These are phyloP conservation scores for Penicillium verrucosum DNA, from an alignment of 2,329 filamentous ascomycete species.

Conservation along the genomic window DNA sequence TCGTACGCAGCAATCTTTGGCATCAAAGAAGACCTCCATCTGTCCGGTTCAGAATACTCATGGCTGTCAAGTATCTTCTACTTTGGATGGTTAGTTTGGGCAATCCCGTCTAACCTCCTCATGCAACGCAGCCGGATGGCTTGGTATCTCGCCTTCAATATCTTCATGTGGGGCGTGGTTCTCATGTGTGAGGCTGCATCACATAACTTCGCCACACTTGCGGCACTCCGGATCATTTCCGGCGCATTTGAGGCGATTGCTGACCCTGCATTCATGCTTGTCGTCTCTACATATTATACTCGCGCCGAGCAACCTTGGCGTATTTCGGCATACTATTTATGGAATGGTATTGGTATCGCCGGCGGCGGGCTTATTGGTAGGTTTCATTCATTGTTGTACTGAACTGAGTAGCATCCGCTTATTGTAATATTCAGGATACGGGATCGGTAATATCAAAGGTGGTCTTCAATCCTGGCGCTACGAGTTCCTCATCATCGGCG, in stretches of 20 bases:
- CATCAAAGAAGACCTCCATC: conserved; percentile 4
- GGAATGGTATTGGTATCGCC: conserved; percentile 6
- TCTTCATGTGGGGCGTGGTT: conserved; percentile 31
- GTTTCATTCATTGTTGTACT: not conserved
- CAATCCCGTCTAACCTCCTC: conserved; percentile 1
- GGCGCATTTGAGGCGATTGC: not conserved
- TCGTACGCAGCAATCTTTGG: not conserved
- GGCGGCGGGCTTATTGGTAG: not conserved
- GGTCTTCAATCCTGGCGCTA: conserved; percentile 23
- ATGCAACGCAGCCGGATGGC: conserved; percentile 2
- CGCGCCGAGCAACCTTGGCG: conserved; percentile 25
- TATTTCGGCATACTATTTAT: conserved; percentile 25
- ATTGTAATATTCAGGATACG: conserved; percentile 24
- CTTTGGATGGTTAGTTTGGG: conserved; percentile 36
- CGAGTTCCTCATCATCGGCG: conserved; percentile 32
- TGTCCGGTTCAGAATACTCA: conserved; percentile 37
- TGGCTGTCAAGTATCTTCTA: conserved; percentile 44
- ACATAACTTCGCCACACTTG: conserved; percentile 41
- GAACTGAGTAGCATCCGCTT: too few relatives aligned
- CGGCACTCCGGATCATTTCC: not conserved
- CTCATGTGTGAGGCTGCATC: conserved; percentile 43
- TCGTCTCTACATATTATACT: conserved; percentile 31
- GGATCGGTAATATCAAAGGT: conserved; percentile 40
- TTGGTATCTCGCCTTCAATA: conserved; percentile 48
- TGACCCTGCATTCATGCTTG: conserved; percentile 57